A percentile compares a stretch with the other conserved stretches of the same genome.
Conservation (phyloP, 2,329 filamentous ascomycete genomes). For the Dactylellina haptotyla region DNA sequence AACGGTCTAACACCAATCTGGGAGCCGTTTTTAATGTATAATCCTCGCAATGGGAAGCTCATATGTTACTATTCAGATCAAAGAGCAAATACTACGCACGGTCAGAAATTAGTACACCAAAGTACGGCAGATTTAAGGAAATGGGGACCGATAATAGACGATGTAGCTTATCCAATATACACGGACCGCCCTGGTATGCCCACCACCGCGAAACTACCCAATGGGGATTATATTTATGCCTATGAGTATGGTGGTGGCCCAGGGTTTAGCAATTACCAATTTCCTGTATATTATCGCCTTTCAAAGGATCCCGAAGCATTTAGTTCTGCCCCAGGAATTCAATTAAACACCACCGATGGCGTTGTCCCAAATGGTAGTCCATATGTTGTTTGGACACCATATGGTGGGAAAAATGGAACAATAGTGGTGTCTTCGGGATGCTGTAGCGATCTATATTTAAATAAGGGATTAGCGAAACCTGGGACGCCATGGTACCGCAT, state of each 20-base stretch:
- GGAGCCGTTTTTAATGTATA: conserved; percentile 74
- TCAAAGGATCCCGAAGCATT: conserved; percentile 62
- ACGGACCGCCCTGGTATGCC: conserved; percentile 76
- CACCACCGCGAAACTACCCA: conserved; percentile 69
- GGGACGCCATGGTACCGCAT: conserved; percentile 60
- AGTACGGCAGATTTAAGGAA: conserved; percentile 68
- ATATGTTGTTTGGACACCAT: conserved; percentile 64
- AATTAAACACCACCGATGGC: conserved; percentile 58
- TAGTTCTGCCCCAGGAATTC: conserved; percentile 59
- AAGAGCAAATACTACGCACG: conserved; percentile 69
- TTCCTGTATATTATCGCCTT: conserved; percentile 65
- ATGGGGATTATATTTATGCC: conserved; percentile 71
- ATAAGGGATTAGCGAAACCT: conserved; percentile 62
- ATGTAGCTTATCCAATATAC: conserved; percentile 72
- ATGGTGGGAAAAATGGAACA: conserved; percentile 64
- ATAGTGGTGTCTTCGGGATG: conserved; percentile 63
- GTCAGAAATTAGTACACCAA: conserved; percentile 76
- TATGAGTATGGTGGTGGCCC: conserved; percentile 71
- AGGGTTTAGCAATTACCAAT: conserved; percentile 60
- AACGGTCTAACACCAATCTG: conserved; percentile 76
- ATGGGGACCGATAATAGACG: conserved; percentile 71
- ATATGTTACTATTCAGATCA: conserved; percentile 78
- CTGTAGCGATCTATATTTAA: conserved; percentile 62
- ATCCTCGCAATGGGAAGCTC: conserved; percentile 69
- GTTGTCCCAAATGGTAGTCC: conserved; percentile 62